phyloP scores from a whole-genome alignment of 2,329 filamentous ascomycete species.

The Basipetospora chlamydospora region DNA sequence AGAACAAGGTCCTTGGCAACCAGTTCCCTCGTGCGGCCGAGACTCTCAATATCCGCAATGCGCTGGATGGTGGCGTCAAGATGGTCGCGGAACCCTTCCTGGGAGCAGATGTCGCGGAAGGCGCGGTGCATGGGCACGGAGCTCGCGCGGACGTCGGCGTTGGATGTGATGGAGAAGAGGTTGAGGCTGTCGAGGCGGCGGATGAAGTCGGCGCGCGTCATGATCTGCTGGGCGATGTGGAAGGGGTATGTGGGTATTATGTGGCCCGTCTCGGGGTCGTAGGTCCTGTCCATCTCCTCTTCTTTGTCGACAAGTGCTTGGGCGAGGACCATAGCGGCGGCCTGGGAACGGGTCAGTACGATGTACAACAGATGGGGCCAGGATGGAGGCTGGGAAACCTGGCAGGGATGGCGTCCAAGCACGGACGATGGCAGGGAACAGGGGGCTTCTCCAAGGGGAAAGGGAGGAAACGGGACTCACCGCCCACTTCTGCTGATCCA shows the following conservation, averaged over 20 bases:
- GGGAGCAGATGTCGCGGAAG: constrained; percentile 67
- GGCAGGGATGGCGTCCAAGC: no score
- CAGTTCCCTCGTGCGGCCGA: constrained; percentile 85
- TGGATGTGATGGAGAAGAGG: constrained; percentile 83
- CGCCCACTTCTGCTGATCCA: constrained; percentile 94
- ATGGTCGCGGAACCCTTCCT: constrained; percentile 67
- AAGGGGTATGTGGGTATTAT: constrained; percentile 68
- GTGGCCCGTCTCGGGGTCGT: constrained; percentile 54
- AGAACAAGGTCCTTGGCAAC: constrained; percentile 90
- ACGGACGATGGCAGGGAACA: not conserved
- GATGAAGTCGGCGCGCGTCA: constrained; percentile 93
- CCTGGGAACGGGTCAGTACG: constrained; percentile 29
- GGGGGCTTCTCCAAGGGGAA: not conserved
- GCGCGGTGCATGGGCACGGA: constrained; percentile 93
- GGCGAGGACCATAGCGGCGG: constrained; percentile 86
- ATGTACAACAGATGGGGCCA: not conserved
- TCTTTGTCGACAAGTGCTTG: constrained; percentile 80
- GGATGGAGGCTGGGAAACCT: not conserved
- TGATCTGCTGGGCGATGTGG: constrained; percentile 75
- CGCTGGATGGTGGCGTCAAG: constrained; percentile 70
- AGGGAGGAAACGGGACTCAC: constrained; percentile 33
- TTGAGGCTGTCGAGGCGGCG: constrained; percentile 85
- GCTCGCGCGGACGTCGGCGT: constrained; percentile 77
- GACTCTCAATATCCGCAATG: constrained; percentile 83
- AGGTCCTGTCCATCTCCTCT: constrained; percentile 47